A percentile compares a stretch with the other conserved stretches of the same genome.
Evolutionary conservation across 2,329 filamentous ascomycete genomes (phyloP).

Genomic region (Penicillium sp.): DNA sequence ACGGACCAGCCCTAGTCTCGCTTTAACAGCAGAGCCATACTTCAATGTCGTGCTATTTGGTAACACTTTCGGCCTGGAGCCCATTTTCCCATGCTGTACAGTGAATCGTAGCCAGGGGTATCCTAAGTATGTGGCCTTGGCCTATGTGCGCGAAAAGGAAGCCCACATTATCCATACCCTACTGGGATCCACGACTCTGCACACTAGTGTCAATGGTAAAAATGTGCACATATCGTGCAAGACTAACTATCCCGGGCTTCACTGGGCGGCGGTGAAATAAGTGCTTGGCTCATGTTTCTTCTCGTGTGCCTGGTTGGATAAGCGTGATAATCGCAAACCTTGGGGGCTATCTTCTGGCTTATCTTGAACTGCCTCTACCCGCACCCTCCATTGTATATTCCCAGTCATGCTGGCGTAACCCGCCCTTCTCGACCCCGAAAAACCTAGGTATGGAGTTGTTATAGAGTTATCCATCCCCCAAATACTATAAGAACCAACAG

Average conservation of each 20-base stretch:
- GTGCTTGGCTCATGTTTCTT: no score
- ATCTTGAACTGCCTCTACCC: no score
- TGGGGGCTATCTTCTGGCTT: no score
- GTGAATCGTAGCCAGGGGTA: constrained; percentile 61
- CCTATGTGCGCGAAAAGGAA: constrained; percentile 47
- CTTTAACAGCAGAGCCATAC: constrained; percentile 47
- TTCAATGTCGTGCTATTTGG: constrained; percentile 51
- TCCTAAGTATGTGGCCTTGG: constrained; percentile 56
- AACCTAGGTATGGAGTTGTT: no score
- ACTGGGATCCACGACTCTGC: constrained; percentile 49
- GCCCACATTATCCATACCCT: constrained; percentile 54
- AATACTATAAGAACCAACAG: no score
- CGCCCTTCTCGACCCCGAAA: no score
- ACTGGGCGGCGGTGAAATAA: constrained; percentile 16
- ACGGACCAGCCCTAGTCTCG: constrained; percentile 56
- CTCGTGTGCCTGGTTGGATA: no score
- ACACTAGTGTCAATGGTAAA: constrained; percentile 39
- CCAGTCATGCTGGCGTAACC: no score
- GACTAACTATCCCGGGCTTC: constrained; percentile 57
- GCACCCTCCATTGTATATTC: no score
- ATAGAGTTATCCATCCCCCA: no score
- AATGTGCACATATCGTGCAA: constrained; percentile 48
- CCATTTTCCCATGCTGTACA: constrained; percentile 57
- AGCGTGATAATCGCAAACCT: no score
- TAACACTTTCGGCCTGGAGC: constrained; percentile 56